Base-by-base conservation (phyloP, 2,329 filamentous ascomycete species). In the Colletotrichum ledebouriae region DNA sequence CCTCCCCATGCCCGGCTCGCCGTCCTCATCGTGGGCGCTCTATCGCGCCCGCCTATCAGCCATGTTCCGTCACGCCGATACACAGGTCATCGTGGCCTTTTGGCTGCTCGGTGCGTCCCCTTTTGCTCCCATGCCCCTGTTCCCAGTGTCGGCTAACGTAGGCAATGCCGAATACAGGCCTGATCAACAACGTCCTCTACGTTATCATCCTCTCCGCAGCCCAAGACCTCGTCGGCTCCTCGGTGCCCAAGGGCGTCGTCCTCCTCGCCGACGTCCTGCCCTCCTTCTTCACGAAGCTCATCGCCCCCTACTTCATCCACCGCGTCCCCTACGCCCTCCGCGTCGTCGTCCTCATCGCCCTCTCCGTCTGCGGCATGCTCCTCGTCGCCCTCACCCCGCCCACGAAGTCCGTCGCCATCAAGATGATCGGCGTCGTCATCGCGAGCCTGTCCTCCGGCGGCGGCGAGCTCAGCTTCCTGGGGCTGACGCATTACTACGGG, bases 101-200 rank as follows among this genome's bases (percentile, higher is more conserved):
- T 98, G 94, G 94, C 85, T 98, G 2, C 97, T 98, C 76, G 95
- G 95, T 98, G 37, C 68, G 62, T 11, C 34, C 3, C 34, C 3
- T 13, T 52, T 15, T 1, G 17, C 41, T 4, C 0, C 0, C 3
- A 22, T 1, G 13, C 13, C n/a, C 10, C n/a, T 25, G 12, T 33
- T 33, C 15, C 49, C 22, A 1, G 15, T 6, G 11, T 6, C 39
- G 17, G n/a, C 67, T 70, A 58, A 47, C 29, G 34, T 12, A 2
- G 20, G 29, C 17, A 29, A 29, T 9, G 22, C 22, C 9, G 3
- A 6, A 17, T 12, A 34, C 75, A 95, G 93, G 93, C 59, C 83
- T 96, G 17, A 96, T 98, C 78, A 98, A 99, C 81, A 98, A 98
- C 82, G 93, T 98, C 73, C 92, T 98, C 81, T 98, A 98, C 80